Evolutionary conservation across 371 early-diverging fungal species (phyloP).

Genomic region (Catenaria anguillulae): DNA sequence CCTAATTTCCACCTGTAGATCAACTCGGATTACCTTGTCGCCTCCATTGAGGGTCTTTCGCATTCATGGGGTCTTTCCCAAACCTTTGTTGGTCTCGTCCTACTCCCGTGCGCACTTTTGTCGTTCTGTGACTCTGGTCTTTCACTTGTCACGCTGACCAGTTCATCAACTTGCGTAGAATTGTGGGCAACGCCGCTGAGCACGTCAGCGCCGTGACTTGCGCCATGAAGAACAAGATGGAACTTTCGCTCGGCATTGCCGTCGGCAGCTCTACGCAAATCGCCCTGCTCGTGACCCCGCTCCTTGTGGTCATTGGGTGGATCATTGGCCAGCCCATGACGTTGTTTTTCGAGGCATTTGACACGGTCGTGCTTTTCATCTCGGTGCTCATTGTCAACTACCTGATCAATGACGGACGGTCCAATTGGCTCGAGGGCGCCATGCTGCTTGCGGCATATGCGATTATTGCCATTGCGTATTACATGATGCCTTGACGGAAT

Average conservation of each 20-base stretch:
- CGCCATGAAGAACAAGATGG: constrained; percentile 78
- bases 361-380: constrained; percentile 64
- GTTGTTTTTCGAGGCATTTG: constrained; percentile 61
- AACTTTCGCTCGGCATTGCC: constrained; percentile 67
- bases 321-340: constrained; percentile 55
- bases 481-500: background rate
- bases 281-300: constrained; percentile 69
- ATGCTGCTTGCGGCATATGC: constrained; percentile 55
- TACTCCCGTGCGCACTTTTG: constrained; percentile 56
- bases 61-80: constrained; percentile 43
- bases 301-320: constrained; percentile 80
- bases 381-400: constrained; percentile 70
- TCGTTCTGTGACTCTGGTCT: no score
- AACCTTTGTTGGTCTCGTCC: constrained; percentile 70
- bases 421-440: constrained; percentile 73
- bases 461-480: constrained; percentile 42
- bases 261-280: constrained; percentile 85
- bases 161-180: background rate
- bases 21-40: constrained; percentile 66
- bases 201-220: constrained; percentile 69
- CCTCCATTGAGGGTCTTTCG: constrained; percentile 55
- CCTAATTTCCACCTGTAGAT: no score
- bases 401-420: constrained; percentile 50
- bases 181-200: constrained; percentile 43
- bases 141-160: no score